A percentile compares a stretch with the other conserved stretches of the same genome.
These are phyloP conservation scores for Ananas comosus DNA, from an alignment of 176 grass and related monocot species.

Conservation along the genomic window DNA sequence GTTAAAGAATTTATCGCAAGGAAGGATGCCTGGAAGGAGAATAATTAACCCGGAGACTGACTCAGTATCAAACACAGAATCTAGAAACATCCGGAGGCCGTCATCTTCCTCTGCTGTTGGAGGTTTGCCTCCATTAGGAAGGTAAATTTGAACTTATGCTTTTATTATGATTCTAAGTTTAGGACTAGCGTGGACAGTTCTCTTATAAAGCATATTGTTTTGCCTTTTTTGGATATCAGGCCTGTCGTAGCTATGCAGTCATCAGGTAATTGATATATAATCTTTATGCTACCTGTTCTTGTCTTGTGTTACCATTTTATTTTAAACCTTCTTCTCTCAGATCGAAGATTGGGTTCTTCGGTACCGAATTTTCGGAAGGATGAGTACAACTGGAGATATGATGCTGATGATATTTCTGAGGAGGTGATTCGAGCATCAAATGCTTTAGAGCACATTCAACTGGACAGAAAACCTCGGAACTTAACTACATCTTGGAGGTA, in stretches of 20 bases:
- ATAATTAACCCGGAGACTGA: conserved; percentile 53
- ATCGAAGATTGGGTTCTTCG: conserved; percentile 51
- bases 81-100: conserved; percentile 56
- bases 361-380: conserved; percentile 52
- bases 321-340: conserved; percentile 19
- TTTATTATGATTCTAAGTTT: neutral
- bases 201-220: conserved; percentile 24
- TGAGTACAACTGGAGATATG: conserved; percentile 88
- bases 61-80: conserved; percentile 36
- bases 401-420: conserved; percentile 72
- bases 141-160: conserved; percentile 35
- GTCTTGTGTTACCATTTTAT: neutral
- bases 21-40: conserved; percentile 72
- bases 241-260: conserved; percentile 40
- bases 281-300: neutral
- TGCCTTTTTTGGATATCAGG: conserved; percentile 33
- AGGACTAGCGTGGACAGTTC: conserved; percentile 18
- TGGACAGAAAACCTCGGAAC: conserved; percentile 74
- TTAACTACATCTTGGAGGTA: conserved; percentile 77
- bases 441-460: conserved; percentile 68
- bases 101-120: conserved; percentile 63
- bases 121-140: conserved; percentile 52
- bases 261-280: conserved; percentile 44
- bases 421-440: conserved; percentile 64
- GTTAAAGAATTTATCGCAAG: conserved; percentile 75